These are phyloP conservation scores for Neofusicoccum ribis DNA, from an alignment of 2,329 filamentous ascomycete species.

Conservation along the genomic window DNA sequence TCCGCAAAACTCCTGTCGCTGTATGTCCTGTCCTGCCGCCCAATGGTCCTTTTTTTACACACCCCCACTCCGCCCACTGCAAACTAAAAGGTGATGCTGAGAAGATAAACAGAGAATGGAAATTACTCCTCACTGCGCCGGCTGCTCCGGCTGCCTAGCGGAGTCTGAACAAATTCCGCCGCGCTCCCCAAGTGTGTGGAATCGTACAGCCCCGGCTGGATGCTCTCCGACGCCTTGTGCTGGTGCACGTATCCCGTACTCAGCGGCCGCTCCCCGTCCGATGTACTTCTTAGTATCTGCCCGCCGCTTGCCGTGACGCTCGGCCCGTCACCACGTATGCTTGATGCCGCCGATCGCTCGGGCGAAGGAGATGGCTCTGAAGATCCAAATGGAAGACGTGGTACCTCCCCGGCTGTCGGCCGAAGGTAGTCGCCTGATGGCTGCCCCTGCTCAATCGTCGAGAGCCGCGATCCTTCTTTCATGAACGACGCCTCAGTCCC, in stretches of 20 bases:
- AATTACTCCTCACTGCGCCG: conserved; percentile 3
- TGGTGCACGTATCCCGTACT: conserved; percentile 42
- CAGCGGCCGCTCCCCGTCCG: conserved; percentile 28
- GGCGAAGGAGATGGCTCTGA: conserved; percentile 37
- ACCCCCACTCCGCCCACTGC: not conserved
- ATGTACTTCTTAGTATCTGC: not conserved
- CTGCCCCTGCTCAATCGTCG: conserved; percentile 32
- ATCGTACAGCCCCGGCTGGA: conserved; percentile 35
- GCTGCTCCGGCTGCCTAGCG: conserved; percentile 9
- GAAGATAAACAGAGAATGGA: conserved; percentile 11
- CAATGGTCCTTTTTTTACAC: conserved; percentile 11
- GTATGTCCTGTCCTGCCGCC: conserved; percentile 6
- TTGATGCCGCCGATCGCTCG: conserved; percentile 38
- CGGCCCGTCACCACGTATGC: conserved; percentile 20
- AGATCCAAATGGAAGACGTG: conserved; percentile 40
- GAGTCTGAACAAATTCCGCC: conserved; percentile 37
- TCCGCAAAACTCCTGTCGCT: conserved; percentile 10
- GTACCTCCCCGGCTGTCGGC: conserved; percentile 5
- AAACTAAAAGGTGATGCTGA: conserved; percentile 12
- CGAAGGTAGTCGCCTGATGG: not conserved
- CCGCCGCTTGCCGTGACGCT: not conserved
- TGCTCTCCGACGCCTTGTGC: conserved; percentile 39
- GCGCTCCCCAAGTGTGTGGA: conserved; percentile 35
- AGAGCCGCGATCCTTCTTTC: conserved; percentile 28
- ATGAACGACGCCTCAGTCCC: conserved; percentile 30